A percentile compares a stretch with the other conserved stretches of the same genome.
phyloP scores from a whole-genome alignment of 139 green algal genomes.

The Monoraphidium neglectum region DNA sequence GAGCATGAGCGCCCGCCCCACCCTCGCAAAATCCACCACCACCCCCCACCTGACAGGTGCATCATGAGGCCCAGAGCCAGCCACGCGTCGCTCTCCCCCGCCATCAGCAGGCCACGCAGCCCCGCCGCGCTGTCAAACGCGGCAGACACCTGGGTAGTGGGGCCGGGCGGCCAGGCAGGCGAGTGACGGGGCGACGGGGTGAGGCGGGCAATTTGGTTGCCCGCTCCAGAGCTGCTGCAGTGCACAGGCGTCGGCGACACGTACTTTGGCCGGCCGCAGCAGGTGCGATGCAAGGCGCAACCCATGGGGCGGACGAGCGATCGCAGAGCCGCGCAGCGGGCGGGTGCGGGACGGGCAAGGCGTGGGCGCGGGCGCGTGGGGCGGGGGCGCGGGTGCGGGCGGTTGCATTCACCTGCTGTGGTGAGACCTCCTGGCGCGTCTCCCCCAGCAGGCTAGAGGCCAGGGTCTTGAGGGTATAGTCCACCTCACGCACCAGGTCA shows the following conservation, averaged over 20 bases:
- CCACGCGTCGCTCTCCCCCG: slow-evolving; percentile 91
- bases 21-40: not conserved
- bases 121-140: slow-evolving; percentile 50
- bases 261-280: no score
- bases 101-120: slow-evolving; percentile 76
- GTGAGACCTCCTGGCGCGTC: slow-evolving; percentile 66
- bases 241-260: no score
- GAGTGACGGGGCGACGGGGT: no score
- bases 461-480: slow-evolving; percentile 93
- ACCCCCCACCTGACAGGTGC: slow-evolving; percentile 62
- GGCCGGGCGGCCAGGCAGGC: no score
- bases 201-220: no score
- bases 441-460: slow-evolving; percentile 78
- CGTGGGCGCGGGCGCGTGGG: no score
- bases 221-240: no score
- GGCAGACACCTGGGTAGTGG: not conserved
- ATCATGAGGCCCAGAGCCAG: slow-evolving; percentile 85
- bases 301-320: no score
- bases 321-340: no score
- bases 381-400: no score
- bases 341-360: no score
- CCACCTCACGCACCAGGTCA: slow-evolving; percentile 92
- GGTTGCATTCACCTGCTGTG: not conserved
- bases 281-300: no score
- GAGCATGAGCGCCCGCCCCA: not conserved